phyloP scores from a whole-genome alignment of 1,139 yeast species.

The Oligophagozyma castellii region DNA sequence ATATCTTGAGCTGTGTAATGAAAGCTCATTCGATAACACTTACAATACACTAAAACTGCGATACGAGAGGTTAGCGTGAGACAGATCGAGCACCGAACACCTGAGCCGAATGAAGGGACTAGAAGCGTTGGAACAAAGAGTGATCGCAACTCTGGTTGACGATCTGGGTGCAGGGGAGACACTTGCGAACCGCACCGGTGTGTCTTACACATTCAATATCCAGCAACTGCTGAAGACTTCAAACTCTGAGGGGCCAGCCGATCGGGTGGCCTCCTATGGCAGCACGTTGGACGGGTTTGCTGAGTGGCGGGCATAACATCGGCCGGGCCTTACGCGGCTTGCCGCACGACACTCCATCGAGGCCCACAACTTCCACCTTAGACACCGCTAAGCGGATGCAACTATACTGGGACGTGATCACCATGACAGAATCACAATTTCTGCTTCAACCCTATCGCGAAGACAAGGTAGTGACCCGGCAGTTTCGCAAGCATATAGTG shows the following conservation, averaged over 20 bases:
- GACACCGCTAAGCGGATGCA: slow-evolving; percentile 10
- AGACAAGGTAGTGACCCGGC: neutral
- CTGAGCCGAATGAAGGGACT: too few relatives aligned
- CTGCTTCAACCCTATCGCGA: slow-evolving; percentile 6
- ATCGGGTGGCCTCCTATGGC: slow-evolving; percentile 7
- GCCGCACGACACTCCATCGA: too few relatives aligned
- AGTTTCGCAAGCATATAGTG: slow-evolving; percentile 10
- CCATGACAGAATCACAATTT: slow-evolving; percentile 19
- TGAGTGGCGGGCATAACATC: slow-evolving; percentile 24
- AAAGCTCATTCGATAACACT: too few relatives aligned
- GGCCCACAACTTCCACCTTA: too few relatives aligned
- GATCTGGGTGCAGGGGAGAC: neutral
- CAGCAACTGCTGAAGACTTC: slow-evolving; percentile 9
- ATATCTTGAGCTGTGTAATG: too few relatives aligned
- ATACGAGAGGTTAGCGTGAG: too few relatives aligned
- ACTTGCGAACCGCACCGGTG: slow-evolving; percentile 6
- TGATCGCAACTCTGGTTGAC: neutral
- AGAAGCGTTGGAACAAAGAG: neutral
- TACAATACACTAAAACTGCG: too few relatives aligned
- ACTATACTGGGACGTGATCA: slow-evolving; percentile 22
- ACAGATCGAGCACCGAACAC: too few relatives aligned
- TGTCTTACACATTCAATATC: slow-evolving; percentile 13
- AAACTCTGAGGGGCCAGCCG: slow-evolving; percentile 1
- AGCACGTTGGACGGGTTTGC: slow-evolving; percentile 11
- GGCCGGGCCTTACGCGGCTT: slow-evolving; percentile 3